phyloP scores from a whole-genome alignment of 305 asterid species.

The Fraxinus sp. region DNA sequence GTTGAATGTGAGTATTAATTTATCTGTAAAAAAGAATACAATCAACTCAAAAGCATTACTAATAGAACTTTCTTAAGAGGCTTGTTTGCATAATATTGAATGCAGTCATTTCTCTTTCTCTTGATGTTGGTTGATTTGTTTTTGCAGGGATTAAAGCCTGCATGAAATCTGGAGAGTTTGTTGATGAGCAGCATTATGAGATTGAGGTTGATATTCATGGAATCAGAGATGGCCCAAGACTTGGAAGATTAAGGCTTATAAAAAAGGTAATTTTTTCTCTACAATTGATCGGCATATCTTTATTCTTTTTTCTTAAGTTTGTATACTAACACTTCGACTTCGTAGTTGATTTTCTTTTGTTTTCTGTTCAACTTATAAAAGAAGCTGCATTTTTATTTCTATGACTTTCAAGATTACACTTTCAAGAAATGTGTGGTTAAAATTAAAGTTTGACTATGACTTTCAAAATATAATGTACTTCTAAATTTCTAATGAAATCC shows the following conservation, averaged over 20 bases:
- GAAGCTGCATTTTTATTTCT: not conserved
- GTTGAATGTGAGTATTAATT: conserved; percentile 57
- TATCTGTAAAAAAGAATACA: not conserved
- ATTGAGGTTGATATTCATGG: conserved; percentile 76
- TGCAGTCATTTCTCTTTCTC: conserved; percentile 10
- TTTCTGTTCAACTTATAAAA: not conserved
- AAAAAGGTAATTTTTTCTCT: conserved; percentile 54
- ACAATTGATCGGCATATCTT: not conserved
- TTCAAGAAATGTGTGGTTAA: not conserved
- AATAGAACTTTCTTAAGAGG: not conserved
- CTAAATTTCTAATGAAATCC: not conserved
- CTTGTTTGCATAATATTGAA: not conserved
- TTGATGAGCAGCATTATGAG: conserved; percentile 73
- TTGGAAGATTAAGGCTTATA: conserved; percentile 71
- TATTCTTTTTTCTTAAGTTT: not conserved
- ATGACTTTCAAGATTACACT: not conserved
- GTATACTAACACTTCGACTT: not conserved
- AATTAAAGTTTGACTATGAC: not conserved
- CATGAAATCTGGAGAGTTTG: conserved; percentile 56
- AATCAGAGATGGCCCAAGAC: conserved; percentile 69
- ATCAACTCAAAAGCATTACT: not conserved
- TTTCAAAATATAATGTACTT: not conserved
- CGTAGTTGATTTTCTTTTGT: not conserved
- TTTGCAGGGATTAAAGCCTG: conserved; percentile 78
- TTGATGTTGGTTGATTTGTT: not conserved